Percentiles rank a stretch among this genome's conserved stretches.
Evolutionary conservation across 306 rosid genomes (phyloP).

Genomic region (Quillaja saponaria): DNA sequence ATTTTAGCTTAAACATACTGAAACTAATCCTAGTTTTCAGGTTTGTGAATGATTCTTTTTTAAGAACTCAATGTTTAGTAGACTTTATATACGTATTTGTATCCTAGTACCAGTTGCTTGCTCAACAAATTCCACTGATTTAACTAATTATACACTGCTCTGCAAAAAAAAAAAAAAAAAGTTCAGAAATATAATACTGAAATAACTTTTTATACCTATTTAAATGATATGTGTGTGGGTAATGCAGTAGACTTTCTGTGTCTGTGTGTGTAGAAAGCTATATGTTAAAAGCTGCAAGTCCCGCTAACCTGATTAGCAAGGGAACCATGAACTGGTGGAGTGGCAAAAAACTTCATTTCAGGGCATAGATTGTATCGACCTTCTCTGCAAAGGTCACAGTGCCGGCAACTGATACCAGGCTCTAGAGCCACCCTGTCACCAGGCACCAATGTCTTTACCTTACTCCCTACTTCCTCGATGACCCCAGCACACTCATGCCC

Average conservation of each 20-base stretch:
- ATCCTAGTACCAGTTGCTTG: no score
- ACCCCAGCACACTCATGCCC: constrained; percentile 98
- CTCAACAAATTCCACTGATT: no score
- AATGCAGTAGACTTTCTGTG: no score
- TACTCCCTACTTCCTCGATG: constrained; percentile 73
- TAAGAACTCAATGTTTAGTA: no score
- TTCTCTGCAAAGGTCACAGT: constrained; percentile 64
- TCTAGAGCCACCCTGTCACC: constrained; percentile 87
- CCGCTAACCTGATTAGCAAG: constrained; percentile 80
- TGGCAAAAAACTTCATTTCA: constrained; percentile 87
- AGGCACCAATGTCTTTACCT: constrained; percentile 54
- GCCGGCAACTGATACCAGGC: constrained; percentile 91
- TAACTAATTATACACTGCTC: no score
- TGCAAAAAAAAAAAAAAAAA: no score
- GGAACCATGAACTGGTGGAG: constrained; percentile 90
- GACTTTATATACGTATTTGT: no score
- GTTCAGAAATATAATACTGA: no score
- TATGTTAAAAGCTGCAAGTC: constrained; percentile 23
- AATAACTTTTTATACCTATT: no score
- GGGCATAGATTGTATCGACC: constrained; percentile 88
- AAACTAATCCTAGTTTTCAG: no score
- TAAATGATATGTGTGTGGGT: no score
- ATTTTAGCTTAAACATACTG: neutral
- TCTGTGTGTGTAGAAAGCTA: no score
- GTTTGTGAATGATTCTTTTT: neutral